Base-by-base conservation (phyloP, 2,329 filamentous ascomycete genomes). In the Fusarium hostae region DNA sequence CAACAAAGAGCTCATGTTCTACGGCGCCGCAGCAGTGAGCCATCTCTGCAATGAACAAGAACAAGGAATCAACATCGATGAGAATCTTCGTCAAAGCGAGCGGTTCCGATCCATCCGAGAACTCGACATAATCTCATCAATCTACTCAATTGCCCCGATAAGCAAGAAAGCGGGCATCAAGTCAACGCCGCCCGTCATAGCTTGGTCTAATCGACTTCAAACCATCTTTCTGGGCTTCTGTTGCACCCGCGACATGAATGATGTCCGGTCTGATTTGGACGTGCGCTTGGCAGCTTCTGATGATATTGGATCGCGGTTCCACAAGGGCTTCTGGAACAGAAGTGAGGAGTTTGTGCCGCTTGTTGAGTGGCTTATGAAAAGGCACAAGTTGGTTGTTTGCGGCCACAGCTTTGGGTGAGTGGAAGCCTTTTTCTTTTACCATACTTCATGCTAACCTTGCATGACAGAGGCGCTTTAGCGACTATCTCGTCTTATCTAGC, bases 361-460 rank as follows among this genome's bases (percentile, higher is more conserved):
- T 3, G 22, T 63, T n/a, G 45, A 45, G 5, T 39, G 39, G 45
- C 61, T 63, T 0, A 55, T 54, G 5, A 20, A 2, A 8, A 39
- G 28, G 5, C 18, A 55, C 3, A 63, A 63, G 18, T 16, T 63
- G 6, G 58, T 63, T 3, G 37, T 63, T 6, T 63, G 61, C 3
- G 61, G 61, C 1, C 61, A 63, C 2, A 55, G 61, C 3, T 63
- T 63, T 9, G 61, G 61, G 61, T 63, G n/a, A n/a, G n/a, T n/a
- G n/a, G n/a, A n/a, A n/a, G n/a, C n/a, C n/a, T n/a, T n/a, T n/a
- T n/a, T n/a, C n/a, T n/a, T n/a, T n/a, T n/a, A n/a, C n/a, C n/a
- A n/a, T n/a, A n/a, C n/a, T n/a, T 7, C 15, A 39, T 30, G 16
- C 39, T 57, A 1, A 57, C 8, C 2, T 16, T 9, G 1, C 1